phyloP scores from a whole-genome alignment of 2,329 filamentous ascomycete species.

The Fusarium foetens region DNA sequence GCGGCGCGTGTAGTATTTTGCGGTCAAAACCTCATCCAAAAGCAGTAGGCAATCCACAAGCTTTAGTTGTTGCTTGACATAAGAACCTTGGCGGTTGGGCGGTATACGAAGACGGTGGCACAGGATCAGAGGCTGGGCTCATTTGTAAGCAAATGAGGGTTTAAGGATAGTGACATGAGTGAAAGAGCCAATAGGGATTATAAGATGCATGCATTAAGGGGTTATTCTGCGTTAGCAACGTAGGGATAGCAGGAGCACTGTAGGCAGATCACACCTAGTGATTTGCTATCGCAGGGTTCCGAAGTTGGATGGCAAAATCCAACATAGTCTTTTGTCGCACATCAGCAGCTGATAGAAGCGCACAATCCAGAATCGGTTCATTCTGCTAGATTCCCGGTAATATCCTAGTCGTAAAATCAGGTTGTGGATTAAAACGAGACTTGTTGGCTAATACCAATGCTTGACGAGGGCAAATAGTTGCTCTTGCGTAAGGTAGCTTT shows the following conservation, averaged over 20 bases:
- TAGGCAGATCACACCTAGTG: conserved; percentile 1
- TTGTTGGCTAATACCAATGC: background rate
- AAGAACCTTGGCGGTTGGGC: background rate
- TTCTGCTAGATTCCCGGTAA: background rate
- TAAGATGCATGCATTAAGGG: conserved; percentile 3
- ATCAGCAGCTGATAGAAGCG: background rate
- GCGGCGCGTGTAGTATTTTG: conserved; percentile 10
- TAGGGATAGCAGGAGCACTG: conserved; percentile 6
- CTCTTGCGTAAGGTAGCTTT: background rate
- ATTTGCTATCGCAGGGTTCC: background rate
- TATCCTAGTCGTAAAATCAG: background rate
- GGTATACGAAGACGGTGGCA: conserved; percentile 18
- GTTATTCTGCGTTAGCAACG: background rate
- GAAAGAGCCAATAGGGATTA: background rate
- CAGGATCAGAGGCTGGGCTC: conserved; percentile 3
- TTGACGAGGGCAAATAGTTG: background rate
- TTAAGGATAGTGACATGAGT: background rate
- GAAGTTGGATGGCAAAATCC: background rate
- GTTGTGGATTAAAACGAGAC: background rate
- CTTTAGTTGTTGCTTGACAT: background rate
- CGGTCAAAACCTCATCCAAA: background rate
- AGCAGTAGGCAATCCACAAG: background rate
- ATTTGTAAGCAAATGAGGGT: background rate
- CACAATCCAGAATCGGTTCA: background rate
- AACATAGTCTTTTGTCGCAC: background rate